Base-by-base conservation (phyloP, 768 basidiomycete species). In the Pulveroboletus sp. region DNA sequence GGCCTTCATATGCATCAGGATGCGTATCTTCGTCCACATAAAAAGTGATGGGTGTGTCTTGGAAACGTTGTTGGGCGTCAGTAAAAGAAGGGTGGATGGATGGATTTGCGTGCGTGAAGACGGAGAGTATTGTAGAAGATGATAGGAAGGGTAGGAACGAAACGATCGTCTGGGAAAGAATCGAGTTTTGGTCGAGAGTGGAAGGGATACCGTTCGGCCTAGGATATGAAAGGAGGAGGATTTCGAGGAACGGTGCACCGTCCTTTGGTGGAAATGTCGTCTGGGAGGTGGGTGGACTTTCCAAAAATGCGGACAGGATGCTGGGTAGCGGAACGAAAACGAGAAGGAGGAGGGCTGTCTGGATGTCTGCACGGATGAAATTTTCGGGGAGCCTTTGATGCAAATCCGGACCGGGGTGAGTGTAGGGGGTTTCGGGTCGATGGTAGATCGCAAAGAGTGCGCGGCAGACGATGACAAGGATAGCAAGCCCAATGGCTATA, bases 141-240 rank as follows among this genome's bases (percentile, higher is more conserved):
- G 66, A 56, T 35, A 69, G 53, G 47, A 68, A 61, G 5, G 73
- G 74, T 3, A 71, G 18, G 51, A 68, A 73, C 33, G 71, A 75
- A 11, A 59, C 36, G 47, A 75, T 64, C 21, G 73, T 75, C 9
- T 62, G 60, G 7, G 62, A 62, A 46, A 76, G 64, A 18, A 75
- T 60, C 3, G 59, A 56, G 28, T 50, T 52, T 31, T 57, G 38
- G 3, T 49, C 32, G 11, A 42, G 18, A 3, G 64, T 51, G 21
- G 58, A 59, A 15, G 61, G 56, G 18, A 21, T n/a, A n/a, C 67
- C 62, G 53, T 68, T 57, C 1, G 71, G 68, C 38, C 72, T 68
- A 6, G 74, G 74, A 44, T 67, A 70, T 4, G 73, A 69, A 2
- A 76, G 62, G 12, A 74, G 49, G 32, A 76, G 48, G n/a, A 75